A percentile compares a stretch with the other conserved stretches of the same genome.
These are phyloP conservation scores for Yamadazyma spencermartinsiae DNA, from an alignment of 1,139 yeast genomes.

Conservation along the genomic window DNA sequence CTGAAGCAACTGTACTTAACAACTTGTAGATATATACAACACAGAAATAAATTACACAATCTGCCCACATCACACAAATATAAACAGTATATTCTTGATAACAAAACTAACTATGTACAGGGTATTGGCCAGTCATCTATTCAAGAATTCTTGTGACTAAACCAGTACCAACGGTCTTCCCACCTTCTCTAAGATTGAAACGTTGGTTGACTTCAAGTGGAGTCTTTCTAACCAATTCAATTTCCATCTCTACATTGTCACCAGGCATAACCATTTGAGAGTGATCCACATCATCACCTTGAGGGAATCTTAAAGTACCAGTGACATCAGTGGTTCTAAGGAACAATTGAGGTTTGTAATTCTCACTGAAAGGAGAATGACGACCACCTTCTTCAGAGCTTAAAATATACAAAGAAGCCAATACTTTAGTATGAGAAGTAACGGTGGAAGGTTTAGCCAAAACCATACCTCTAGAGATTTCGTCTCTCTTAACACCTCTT, in stretches of 20 bases:
- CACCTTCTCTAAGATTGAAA: conserved; percentile 99
- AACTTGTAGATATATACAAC: too few species aligned
- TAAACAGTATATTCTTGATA: background rate
- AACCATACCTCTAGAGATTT: conserved; percentile 96
- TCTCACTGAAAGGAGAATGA: conserved; percentile 94
- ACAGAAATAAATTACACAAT: background rate
- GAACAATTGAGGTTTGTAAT: conserved; percentile 98
- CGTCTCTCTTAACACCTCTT: conserved; percentile 99
- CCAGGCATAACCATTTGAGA: conserved; percentile 96
- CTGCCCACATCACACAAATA: background rate
- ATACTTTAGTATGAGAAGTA: conserved; percentile 89
- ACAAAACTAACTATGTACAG: conserved; percentile 2
- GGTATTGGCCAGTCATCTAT: conserved; percentile 25
- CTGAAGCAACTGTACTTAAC: too few species aligned
- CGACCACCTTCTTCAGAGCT: conserved; percentile 99
- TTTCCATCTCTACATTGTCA: conserved; percentile 96
- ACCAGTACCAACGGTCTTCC: conserved; percentile 99
- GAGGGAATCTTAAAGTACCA: conserved; percentile 88
- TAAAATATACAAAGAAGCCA: conserved; percentile 89
- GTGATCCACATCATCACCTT: conserved; percentile 75
- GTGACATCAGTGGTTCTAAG: conserved; percentile 97
- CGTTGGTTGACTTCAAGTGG: conserved; percentile 96
- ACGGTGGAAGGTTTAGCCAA: conserved; percentile 90
- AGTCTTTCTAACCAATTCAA: conserved; percentile 86
- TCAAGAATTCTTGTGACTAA: conserved; percentile 91